A percentile compares a stretch with the other conserved stretches of the same genome.
Evolutionary conservation across 2,329 filamentous ascomycete species (phyloP).

Genomic region (Penicillium hesseltinei): DNA sequence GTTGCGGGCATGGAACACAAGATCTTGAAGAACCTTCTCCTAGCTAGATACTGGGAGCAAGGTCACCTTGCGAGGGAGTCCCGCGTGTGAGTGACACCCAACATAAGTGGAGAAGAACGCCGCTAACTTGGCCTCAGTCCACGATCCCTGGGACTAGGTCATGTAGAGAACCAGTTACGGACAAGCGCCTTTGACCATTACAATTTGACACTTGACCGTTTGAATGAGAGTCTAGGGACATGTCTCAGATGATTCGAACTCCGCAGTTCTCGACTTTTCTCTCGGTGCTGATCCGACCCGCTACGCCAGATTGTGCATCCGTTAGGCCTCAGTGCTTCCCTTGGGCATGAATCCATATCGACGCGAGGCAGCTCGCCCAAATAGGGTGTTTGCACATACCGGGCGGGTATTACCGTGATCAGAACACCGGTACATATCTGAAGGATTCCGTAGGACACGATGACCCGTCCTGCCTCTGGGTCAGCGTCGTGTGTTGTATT

Average conservation of each 20-base stretch:
- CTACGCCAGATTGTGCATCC: slow-evolving; percentile 10
- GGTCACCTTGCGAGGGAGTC: slow-evolving; percentile 31
- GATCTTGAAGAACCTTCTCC: slow-evolving; percentile 47
- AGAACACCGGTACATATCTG: slow-evolving; percentile 1
- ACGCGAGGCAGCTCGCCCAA: slow-evolving; percentile 14
- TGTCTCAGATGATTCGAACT: slow-evolving; percentile 37
- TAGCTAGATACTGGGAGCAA: slow-evolving; percentile 45
- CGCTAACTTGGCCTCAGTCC: slow-evolving; percentile 30
- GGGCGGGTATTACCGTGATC: slow-evolving; percentile 2
- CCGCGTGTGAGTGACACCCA: slow-evolving; percentile 30
- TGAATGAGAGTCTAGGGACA: slow-evolving; percentile 50
- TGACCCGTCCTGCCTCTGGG: not conserved
- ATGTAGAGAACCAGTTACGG: slow-evolving; percentile 30
- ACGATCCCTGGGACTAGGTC: slow-evolving; percentile 29
- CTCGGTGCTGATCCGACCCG: slow-evolving; percentile 15
- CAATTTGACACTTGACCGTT: slow-evolving; percentile 44
- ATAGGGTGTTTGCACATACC: slow-evolving; percentile 7
- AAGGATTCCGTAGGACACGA: not conserved
- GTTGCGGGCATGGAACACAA: slow-evolving; percentile 46
- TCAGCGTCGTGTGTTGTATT: not conserved
- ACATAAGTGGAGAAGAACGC: slow-evolving; percentile 9
- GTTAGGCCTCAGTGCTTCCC: slow-evolving; percentile 21
- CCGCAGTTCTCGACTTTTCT: slow-evolving; percentile 4
- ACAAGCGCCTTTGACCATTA: slow-evolving; percentile 42
- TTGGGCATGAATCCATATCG: slow-evolving; percentile 22